Conservation (phyloP, 768 basidiomycete genomes). For the Zangia roseola region DNA sequence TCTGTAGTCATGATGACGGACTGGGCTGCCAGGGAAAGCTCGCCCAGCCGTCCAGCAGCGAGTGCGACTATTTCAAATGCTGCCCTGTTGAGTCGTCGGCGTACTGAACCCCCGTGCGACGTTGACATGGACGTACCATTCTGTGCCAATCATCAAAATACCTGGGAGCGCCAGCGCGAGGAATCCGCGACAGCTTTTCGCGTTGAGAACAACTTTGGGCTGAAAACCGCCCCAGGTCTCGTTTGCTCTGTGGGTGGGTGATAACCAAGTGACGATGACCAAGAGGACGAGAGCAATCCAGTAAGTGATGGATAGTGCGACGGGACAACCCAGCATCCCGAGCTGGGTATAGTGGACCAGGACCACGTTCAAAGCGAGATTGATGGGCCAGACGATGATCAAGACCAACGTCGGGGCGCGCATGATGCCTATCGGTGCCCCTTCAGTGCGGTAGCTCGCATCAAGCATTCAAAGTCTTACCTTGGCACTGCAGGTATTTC, state of each 20-base stretch:
- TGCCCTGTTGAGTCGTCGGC: slow-evolving; percentile 46
- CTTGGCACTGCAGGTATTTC: slow-evolving; percentile 80
- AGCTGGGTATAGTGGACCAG: slow-evolving; percentile 66
- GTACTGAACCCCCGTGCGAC: not conserved
- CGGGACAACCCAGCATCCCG: slow-evolving; percentile 63
- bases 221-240: slow-evolving; percentile 65
- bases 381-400: slow-evolving; percentile 62
- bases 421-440: slow-evolving; percentile 60
- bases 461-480: slow-evolving; percentile 31
- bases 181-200: slow-evolving; percentile 52
- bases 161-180: slow-evolving; percentile 72
- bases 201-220: slow-evolving; percentile 43
- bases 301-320: slow-evolving; percentile 67
- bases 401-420: slow-evolving; percentile 65
- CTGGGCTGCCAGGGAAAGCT: slow-evolving; percentile 69
- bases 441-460: not conserved
- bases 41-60: slow-evolving; percentile 68
- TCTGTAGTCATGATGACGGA: slow-evolving; percentile 81
- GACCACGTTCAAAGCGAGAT: slow-evolving; percentile 54
- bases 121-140: slow-evolving; percentile 51
- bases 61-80: slow-evolving; percentile 82
- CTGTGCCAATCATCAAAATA: slow-evolving; percentile 76
- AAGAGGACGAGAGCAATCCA: slow-evolving; percentile 65
- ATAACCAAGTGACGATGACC: slow-evolving; percentile 46
- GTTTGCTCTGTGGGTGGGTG: slow-evolving; percentile 52